These are phyloP conservation scores for Tetratostichococcus sp. DNA, from an alignment of 139 green algal genomes.

Conservation along the genomic window DNA sequence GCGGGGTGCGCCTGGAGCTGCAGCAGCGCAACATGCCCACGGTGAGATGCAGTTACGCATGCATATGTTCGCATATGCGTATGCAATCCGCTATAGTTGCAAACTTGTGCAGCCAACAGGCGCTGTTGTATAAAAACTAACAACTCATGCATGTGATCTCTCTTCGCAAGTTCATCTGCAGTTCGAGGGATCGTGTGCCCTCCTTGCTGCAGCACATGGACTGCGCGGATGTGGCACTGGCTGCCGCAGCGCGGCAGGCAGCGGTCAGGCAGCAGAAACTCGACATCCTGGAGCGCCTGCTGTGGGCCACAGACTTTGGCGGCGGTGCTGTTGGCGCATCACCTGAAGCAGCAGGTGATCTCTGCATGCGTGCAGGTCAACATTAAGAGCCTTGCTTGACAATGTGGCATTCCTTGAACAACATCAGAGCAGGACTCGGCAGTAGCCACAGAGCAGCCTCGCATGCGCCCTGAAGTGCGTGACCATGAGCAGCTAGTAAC, in stretches of 20 bases:
- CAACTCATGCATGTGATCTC: background rate
- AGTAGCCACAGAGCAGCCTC: too few relatives aligned
- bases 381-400: too few relatives aligned
- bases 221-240: background rate
- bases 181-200: too few relatives aligned
- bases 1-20: conserved; percentile 19
- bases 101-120: too few relatives aligned
- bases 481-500: too few relatives aligned
- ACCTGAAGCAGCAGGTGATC: background rate
- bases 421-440: too few relatives aligned
- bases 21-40: conserved; percentile 35
- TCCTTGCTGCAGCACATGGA: conserved; percentile 1
- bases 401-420: too few relatives aligned
- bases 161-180: too few relatives aligned
- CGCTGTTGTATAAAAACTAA: background rate
- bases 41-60: conserved; percentile 10
- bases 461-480: too few relatives aligned
- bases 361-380: too few relatives aligned
- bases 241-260: background rate
- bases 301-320: conserved; percentile 31
- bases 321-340: background rate
- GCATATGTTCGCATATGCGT: too few relatives aligned
- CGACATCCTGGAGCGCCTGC: conserved; percentile 38
- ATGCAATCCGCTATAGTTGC: too few relatives aligned
- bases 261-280: conserved; percentile 25